Evolutionary conservation across 1,284 basidiomycete species (phyloP).

Genomic region (Tetrapyrgos nigripes): DNA sequence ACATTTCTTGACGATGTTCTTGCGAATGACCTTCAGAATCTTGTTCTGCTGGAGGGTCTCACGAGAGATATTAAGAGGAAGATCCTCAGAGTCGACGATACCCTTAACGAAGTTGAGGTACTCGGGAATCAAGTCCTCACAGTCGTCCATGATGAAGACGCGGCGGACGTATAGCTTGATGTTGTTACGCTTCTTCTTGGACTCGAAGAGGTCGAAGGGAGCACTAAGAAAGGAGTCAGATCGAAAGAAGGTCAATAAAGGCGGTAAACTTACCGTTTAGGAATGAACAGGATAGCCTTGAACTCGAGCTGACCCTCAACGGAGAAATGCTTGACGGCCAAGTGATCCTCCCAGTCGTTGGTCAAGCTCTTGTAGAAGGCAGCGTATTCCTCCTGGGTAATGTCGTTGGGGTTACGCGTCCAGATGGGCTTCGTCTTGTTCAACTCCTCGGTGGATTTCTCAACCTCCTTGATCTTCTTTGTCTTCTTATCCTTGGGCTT

Average conservation of each 20-base stretch:
- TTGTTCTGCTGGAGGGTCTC: constrained; percentile 99
- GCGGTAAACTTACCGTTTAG: constrained; percentile 79
- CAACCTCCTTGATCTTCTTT: constrained; percentile 95
- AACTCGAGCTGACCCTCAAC: constrained; percentile 99
- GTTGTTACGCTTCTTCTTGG: constrained; percentile 99
- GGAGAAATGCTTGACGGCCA: constrained; percentile 99
- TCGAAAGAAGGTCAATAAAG: not conserved
- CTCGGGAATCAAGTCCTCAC: constrained; percentile 99
- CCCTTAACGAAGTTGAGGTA: constrained; percentile 99
- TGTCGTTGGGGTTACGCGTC: constrained; percentile 97
- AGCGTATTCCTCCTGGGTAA: constrained; percentile 92
- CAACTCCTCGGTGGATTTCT: constrained; percentile 94
- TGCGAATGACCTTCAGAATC: constrained; percentile 99
- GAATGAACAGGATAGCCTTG: constrained; percentile 98
- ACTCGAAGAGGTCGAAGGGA: constrained; percentile 99
- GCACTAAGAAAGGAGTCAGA: constrained; percentile 58
- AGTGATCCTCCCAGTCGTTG: constrained; percentile 99
- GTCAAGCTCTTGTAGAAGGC: constrained; percentile 99
- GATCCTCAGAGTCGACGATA: constrained; percentile 99
- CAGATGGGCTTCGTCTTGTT: constrained; percentile 99
- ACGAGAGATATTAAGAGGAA: constrained; percentile 99
- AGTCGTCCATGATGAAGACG: constrained; percentile 99
- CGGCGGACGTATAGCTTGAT: constrained; percentile 99
- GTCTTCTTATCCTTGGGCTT: constrained; percentile 95
- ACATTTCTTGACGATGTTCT: constrained; percentile 99